Evolutionary conservation across 1,284 basidiomycete genomes (phyloP), one percentile per base, ranked within the genome.

Genomic region (Thecaphora thlaspeos): DNA sequence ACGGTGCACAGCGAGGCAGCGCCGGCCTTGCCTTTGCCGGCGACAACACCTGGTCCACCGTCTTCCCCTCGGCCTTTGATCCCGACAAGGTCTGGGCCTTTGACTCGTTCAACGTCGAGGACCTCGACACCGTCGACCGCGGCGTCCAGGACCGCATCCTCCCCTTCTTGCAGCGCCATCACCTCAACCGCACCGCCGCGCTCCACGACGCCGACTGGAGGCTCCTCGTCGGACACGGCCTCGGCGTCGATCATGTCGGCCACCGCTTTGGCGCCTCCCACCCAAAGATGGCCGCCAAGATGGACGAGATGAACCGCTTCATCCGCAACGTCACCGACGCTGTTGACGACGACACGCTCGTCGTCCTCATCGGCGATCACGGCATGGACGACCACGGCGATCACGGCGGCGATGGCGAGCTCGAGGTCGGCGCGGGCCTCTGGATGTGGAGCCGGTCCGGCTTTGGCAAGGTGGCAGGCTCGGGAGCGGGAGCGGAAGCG

Each of bases 31-130:
- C 88, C 0, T 89, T 97, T 75, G 91, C 90, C 84, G 94, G 94
- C 0, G 94, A 98, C 76, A 91, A 97, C 75, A 98, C 94, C 0
- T 98, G 95, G 95, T 84, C 88, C 76, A 85, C 87, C 2, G 85
- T 95, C 15, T 98, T 93, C 75, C 90, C 93, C 0, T 79, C 83
- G 45, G 80, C 85, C 1, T 91, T 96, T 63, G 82, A 84, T 40
- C 73, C 39, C 3, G 86, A 88, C 61, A 85, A 88, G 80, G 82
- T 86, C 1, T 88, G 86, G 76, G 87, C 91, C 0, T 97, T 87
- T 76, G 92, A 96, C 78, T 96, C 91, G 1, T 98, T 99, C 84
- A 94, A 98, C 78, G 94, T 99, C 55, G 94, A 97, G 79, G 95
- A 98, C 76, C 82, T 98, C 17, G 91, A 98, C 74, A 89, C 90